Conservation (phyloP, 2,329 filamentous ascomycete genomes). For the Pseudocercospora ulei region DNA sequence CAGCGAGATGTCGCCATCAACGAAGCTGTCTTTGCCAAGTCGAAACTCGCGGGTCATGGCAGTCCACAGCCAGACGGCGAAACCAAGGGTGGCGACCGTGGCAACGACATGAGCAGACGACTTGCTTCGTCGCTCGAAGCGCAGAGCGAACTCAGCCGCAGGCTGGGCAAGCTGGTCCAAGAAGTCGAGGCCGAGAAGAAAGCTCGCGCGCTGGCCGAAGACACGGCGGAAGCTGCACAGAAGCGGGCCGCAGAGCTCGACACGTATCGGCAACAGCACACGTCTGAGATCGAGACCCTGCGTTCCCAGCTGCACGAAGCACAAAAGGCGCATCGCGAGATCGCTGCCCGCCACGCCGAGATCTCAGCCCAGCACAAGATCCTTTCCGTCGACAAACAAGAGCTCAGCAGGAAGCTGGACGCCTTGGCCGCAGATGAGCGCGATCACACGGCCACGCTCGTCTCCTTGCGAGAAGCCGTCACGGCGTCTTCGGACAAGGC, state of each 20-base stretch:
- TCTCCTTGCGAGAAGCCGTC: constrained; percentile 67
- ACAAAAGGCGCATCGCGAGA: constrained; percentile 69
- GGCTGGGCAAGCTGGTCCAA: constrained; percentile 56
- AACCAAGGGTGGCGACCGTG: constrained; percentile 50
- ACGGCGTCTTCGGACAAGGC: constrained; percentile 69
- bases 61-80: constrained; percentile 46
- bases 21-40: constrained; percentile 90
- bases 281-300: constrained; percentile 73
- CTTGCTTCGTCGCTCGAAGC: constrained; percentile 69
- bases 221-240: constrained; percentile 72
- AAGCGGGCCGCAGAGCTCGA: constrained; percentile 77
- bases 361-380: constrained; percentile 64
- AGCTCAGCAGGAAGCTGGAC: constrained; percentile 59
- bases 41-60: constrained; percentile 74
- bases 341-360: constrained; percentile 67
- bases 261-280: constrained; percentile 68
- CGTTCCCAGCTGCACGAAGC: constrained; percentile 74
- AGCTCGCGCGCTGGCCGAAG: constrained; percentile 75
- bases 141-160: constrained; percentile 71
- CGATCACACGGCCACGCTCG: constrained; percentile 61
- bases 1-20: constrained; percentile 89
- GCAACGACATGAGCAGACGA: constrained; percentile 67
- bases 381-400: constrained; percentile 75
- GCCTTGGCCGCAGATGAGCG: constrained; percentile 57
- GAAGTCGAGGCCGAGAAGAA: constrained; percentile 74